Conservation (phyloP, 2,329 filamentous ascomycete genomes). For the Sporothrix protearum region DNA sequence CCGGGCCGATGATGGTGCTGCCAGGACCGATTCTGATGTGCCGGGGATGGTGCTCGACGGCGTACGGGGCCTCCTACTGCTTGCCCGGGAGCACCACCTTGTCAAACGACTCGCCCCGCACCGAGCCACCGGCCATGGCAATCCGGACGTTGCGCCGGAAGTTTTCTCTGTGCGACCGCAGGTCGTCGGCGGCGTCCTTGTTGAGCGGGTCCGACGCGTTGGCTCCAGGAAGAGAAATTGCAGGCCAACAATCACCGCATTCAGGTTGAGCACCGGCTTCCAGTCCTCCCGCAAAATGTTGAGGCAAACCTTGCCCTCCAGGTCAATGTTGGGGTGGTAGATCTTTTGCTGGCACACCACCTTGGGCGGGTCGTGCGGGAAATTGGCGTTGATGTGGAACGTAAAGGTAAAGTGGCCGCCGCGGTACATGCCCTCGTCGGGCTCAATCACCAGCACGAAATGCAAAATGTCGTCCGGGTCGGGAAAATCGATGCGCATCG, state of each 20-base stretch:
- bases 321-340: slow-evolving; percentile 97
- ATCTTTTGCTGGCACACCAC: slow-evolving; percentile 97
- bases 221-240: slow-evolving; percentile 96
- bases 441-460: slow-evolving; percentile 76
- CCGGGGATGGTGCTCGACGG: too few relatives aligned
- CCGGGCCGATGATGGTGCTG: too few relatives aligned
- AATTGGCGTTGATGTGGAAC: slow-evolving; percentile 90
- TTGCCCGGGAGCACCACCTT: slow-evolving; percentile 55
- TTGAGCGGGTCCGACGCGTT: slow-evolving; percentile 97
- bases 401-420: slow-evolving; percentile 82
- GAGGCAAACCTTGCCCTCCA: slow-evolving; percentile 95
- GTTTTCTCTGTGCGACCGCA: slow-evolving; percentile 76
- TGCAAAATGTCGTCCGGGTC: slow-evolving; percentile 83
- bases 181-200: slow-evolving; percentile 93
- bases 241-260: slow-evolving; percentile 94
- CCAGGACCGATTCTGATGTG: too few relatives aligned
- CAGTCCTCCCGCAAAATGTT: slow-evolving; percentile 98
- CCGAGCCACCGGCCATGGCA: slow-evolving; percentile 75
- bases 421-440: slow-evolving; percentile 86
- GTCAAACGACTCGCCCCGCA: slow-evolving; percentile 73
- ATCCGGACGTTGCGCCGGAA: slow-evolving; percentile 89
- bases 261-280: slow-evolving; percentile 96
- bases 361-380: slow-evolving; percentile 95
- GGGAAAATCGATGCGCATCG: slow-evolving; percentile 77
- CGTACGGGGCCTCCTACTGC: background rate